A percentile compares a stretch with the other conserved stretches of the same genome.
Evolutionary conservation across 139 green algal species (phyloP).

Genomic region (Deuterostichococcus epilithicus): DNA sequence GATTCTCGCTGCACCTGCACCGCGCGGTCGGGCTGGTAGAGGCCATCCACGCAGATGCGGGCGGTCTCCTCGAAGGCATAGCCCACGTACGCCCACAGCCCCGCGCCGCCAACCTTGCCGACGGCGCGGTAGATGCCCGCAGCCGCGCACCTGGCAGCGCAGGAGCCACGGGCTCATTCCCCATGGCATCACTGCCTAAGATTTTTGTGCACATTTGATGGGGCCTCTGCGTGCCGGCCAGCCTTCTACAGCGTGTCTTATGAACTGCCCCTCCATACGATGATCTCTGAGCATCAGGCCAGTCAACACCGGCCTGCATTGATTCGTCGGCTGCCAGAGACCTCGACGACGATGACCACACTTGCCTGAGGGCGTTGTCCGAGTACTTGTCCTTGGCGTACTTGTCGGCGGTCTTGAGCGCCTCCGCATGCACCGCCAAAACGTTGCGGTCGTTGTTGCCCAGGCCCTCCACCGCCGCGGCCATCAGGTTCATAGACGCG

Average conservation of each 20-base stretch:
- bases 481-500: slow-evolving; percentile 51
- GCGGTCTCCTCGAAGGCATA: slow-evolving; percentile 49
- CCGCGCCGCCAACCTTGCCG: slow-evolving; percentile 38
- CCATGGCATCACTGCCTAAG: too few relatives aligned
- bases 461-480: slow-evolving; percentile 55
- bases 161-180: too few relatives aligned
- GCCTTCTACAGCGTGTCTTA: slow-evolving; percentile 9
- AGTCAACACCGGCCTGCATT: not conserved
- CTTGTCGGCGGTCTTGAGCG: slow-evolving; percentile 39
- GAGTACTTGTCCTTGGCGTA: slow-evolving; percentile 26
- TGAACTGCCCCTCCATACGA: slow-evolving; percentile 25
- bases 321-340: not conserved
- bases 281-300: not conserved
- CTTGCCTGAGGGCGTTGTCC: not conserved
- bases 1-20: slow-evolving; percentile 18
- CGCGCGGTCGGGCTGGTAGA: slow-evolving; percentile 31
- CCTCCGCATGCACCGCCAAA: slow-evolving; percentile 52
- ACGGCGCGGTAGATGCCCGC: slow-evolving; percentile 46
- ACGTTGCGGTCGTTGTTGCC: slow-evolving; percentile 44
- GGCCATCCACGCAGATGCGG: slow-evolving; percentile 29
- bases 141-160: slow-evolving; percentile 13
- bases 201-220: too few relatives aligned
- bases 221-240: too few relatives aligned
- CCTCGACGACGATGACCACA: not conserved
- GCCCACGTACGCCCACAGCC: slow-evolving; percentile 55